Base-by-base conservation (phyloP, 805 yeast species). In the Candida multigemmis region DNA sequence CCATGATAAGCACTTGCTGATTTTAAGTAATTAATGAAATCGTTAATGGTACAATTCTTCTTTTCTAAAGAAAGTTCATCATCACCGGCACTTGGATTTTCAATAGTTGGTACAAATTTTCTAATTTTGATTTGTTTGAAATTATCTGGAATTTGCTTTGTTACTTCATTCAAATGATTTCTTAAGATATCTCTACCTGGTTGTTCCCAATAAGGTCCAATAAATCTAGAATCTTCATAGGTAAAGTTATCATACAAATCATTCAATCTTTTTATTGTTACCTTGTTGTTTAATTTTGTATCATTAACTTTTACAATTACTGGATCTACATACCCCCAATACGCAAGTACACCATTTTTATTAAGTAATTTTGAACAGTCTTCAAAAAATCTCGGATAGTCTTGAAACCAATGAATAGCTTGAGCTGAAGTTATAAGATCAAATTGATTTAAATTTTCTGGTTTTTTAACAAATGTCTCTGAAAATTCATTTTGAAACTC, bases 251-350 rank as follows among this genome's bases (percentile, higher is more conserved):
- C 40, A 25, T 72, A 64, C 5, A 78, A 32, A 6, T 42, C 36
- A 16, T 34, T 27, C 1, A 57, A 55, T 21, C 30, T 42, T 14
- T 37, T 19, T 10, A 51, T 27, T 3, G 38, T 34, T 5, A 40
- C 42, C 4, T 13, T 12, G 15, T 40, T 36, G 13, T 25, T 36
- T 6, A 17, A 32, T n/a, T 35, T 30, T 12, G 21, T 46, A 21
- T 63, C 59, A 35, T 79, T 76, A 1, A 81, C 77, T 22, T 58
- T 57, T 63, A 30, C 62, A 53, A 76, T 71, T 0, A 71, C 57
- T 0, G 86, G 83, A 40, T 85, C 94, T 21, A 69, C 74, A 44
- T 86, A 86, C 4, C 82, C 80, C 80, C 89, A 85, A 38, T 71
- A 70, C 0, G 85, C 79, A 25, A 86, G 44, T 0, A 86, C 77